Evolutionary conservation across 2,329 filamentous ascomycete species (phyloP), one percentile per base, ranked within the genome.

Genomic region (Alternaria sp.): DNA sequence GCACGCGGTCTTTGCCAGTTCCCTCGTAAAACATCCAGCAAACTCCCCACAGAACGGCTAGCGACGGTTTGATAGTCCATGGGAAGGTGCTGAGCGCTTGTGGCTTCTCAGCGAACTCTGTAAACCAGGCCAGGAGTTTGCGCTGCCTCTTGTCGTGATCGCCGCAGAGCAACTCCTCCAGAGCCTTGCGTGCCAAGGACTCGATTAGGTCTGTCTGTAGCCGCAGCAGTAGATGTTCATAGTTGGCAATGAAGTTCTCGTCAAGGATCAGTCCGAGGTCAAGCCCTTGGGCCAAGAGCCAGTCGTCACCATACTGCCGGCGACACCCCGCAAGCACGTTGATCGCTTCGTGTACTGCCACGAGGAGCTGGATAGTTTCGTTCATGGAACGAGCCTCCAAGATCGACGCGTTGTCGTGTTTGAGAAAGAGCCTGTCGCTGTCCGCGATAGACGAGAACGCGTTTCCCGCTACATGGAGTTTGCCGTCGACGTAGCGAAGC

Each of bases 31-130:
- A 80, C 78, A 80, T 80, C 78, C 78, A 80, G 63, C 81, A 83
- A 6, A 83, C 80, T 21, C 80, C 81, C 80, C 81, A 83, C 18
- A 83, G 71, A 20, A 83, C 80, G 14, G 81, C 77, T 51, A 83
- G 74, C 43, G 79, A 80, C 1, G 80, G 79, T 71, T 79, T 78
- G 72, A 83, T 81, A 15, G 80, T 82, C 82, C 81, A 83, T 61
- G 81, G 81, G 71, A 81, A 82, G 12, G 80, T 81, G 61, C 77
- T 81, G 21, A 82, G 70, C 14, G 79, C 80, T 26, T 75, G 74
- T 44, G 75, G 76, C 66, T 79, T 77, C 66, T 79, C 74, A 3
- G 78, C 76, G 66, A 79, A 83, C 66, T 83, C 81, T 6, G 77
- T 71, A 62, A 83, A 82, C 79, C 79, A 82, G 33, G 56, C 67